Conservation (phyloP, 768 basidiomycete genomes). For the Lentinula sp. region DNA sequence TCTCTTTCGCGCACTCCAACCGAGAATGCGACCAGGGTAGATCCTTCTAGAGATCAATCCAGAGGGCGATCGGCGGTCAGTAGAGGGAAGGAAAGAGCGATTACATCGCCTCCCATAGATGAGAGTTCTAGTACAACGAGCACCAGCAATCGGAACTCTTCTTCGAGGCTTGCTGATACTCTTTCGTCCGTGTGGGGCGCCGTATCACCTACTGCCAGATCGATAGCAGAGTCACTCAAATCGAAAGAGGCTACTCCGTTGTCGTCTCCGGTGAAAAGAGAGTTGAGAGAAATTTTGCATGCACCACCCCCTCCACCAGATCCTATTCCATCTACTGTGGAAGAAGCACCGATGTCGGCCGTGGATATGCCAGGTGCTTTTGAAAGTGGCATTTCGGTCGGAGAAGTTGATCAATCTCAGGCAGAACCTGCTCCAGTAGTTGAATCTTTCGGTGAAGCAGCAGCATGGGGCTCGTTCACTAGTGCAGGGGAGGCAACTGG, state of each 20-base stretch:
- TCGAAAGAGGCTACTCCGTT: constrained; percentile 12
- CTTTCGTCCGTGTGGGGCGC: constrained; percentile 46
- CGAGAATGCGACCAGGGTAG: neutral
- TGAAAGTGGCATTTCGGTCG: neutral
- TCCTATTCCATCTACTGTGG: neutral
- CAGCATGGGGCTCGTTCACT: constrained; percentile 1
- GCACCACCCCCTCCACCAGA: neutral
- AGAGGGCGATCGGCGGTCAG: constrained; percentile 17
- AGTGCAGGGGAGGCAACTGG: constrained; percentile 1
- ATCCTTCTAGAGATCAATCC: constrained; percentile 6
- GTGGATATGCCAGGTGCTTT: neutral
- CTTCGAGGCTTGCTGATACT: constrained; percentile 32
- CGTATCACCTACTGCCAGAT: constrained; percentile 19
- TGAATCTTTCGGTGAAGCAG: neutral
- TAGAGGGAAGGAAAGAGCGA: constrained; percentile 13
- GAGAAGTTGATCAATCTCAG: neutral
- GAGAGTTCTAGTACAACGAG: constrained; percentile 17
- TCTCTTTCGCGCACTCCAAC: constrained; percentile 3
- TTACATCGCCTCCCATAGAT: constrained; percentile 6
- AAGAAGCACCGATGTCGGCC: neutral
- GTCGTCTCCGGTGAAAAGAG: constrained; percentile 6
- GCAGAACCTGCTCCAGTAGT: neutral
- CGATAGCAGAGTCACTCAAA: constrained; percentile 15
- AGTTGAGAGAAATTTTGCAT: neutral
- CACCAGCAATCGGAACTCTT: constrained; percentile 21